Evolutionary conservation across 176 grass and related monocot genomes (phyloP).

Genomic region (Triticum turgidum): DNA sequence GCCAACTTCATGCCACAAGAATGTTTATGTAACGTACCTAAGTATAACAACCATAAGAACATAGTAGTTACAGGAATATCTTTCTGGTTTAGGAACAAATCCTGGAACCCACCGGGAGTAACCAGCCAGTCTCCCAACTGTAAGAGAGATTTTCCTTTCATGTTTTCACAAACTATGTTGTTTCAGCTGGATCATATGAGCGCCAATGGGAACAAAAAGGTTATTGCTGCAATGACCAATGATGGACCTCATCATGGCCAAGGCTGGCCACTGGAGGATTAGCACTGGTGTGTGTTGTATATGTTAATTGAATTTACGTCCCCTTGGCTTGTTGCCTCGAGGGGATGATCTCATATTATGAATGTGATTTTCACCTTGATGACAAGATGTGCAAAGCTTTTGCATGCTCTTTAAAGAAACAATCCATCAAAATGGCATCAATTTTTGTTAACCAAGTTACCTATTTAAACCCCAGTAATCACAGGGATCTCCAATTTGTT

Average conservation of each 20-base stretch:
- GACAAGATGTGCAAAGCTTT: not conserved
- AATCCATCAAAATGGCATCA: not conserved
- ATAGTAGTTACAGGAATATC: not conserved
- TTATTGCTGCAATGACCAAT: not conserved
- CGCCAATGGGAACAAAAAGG: not conserved
- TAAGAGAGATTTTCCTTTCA: not conserved
- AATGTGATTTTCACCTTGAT: not conserved
- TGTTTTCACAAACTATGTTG: not conserved
- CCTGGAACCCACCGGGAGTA: not conserved
- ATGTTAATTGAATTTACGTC: not conserved
- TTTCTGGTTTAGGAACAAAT: not conserved
- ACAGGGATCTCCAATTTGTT: not conserved
- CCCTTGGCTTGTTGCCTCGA: not conserved
- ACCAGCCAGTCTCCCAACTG: not conserved
- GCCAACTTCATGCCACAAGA: not conserved
- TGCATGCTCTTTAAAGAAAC: not conserved
- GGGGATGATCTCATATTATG: not conserved
- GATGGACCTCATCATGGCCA: not conserved
- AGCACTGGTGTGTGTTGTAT: not conserved
- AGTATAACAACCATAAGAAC: not conserved
- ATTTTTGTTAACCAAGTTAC: not conserved
- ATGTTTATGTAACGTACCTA: not conserved
- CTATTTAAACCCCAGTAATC: not conserved
- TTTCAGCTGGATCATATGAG: not conserved
- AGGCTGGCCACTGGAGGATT: not conserved